phyloP scores from a whole-genome alignment of 306 rosid species.

The Trifolium dubium region DNA sequence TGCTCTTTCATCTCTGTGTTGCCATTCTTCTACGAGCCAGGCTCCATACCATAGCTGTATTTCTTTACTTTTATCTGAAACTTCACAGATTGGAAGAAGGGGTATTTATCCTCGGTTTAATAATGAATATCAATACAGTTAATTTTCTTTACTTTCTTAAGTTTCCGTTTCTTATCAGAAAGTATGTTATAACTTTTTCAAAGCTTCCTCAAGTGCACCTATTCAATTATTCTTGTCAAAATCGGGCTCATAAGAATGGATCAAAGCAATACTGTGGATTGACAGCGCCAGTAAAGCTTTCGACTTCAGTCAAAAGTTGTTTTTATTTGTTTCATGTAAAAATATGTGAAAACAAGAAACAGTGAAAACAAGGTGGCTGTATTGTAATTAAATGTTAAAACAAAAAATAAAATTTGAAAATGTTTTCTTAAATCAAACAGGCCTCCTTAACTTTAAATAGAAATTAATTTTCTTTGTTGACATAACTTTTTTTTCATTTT shows the following conservation, averaged over 20 bases:
- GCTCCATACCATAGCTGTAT: background rate
- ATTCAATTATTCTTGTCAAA: background rate
- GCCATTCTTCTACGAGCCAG: background rate
- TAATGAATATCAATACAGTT: background rate
- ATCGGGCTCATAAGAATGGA: background rate
- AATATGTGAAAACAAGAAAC: background rate
- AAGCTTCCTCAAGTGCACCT: background rate
- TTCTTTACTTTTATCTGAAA: background rate
- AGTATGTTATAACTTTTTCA: background rate
- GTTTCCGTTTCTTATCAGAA: constrained; percentile 2
- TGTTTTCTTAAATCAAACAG: constrained; percentile 7
- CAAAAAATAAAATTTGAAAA: background rate
- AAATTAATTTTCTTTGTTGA: constrained; percentile 5
- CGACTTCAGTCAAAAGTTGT: background rate
- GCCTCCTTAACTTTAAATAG: background rate
- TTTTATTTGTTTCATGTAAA: background rate
- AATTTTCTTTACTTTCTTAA: background rate
- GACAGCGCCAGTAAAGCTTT: background rate
- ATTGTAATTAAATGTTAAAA: background rate
- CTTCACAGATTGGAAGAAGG: background rate
- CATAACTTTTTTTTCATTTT: background rate
- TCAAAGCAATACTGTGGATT: background rate
- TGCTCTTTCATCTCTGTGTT: background rate
- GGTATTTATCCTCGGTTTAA: background rate
- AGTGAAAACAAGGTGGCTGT: constrained; percentile 10